These are phyloP conservation scores for Talinum fruticosum DNA, from an alignment of 148 eudicot genomes.

Conservation along the genomic window DNA sequence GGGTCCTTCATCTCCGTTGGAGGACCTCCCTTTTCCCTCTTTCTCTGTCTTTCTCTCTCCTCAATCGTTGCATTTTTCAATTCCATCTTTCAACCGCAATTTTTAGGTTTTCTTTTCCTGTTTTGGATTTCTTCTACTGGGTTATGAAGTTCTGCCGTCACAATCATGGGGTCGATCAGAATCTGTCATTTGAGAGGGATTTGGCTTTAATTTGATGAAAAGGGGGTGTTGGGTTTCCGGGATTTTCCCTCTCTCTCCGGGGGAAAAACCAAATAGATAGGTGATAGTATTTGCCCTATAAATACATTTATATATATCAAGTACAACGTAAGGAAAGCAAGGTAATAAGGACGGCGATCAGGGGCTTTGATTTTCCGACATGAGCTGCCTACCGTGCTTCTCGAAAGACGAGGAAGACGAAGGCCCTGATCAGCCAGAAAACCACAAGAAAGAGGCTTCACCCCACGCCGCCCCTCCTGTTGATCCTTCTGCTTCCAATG, in stretches of 20 bases:
- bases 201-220: constrained; percentile 19
- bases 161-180: constrained; percentile 1
- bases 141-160: not conserved
- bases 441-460: constrained; percentile 9
- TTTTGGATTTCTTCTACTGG: not conserved
- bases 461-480: constrained; percentile 7
- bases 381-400: constrained; percentile 53
- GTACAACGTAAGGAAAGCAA: too few relatives aligned
- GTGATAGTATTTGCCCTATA: too few relatives aligned
- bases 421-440: constrained; percentile 22
- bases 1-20: constrained; percentile 15
- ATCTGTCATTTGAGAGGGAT: constrained; percentile 9
- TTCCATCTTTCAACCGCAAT: not conserved
- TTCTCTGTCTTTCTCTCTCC: constrained; percentile 13
- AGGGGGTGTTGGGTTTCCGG: constrained; percentile 15
- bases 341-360: constrained; percentile 14
- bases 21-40: constrained; percentile 19
- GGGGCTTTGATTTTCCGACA: constrained; percentile 25
- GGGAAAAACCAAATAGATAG: constrained; percentile 3
- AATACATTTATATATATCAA: too few relatives aligned
- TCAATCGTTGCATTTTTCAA: not conserved
- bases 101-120: not conserved
- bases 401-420: constrained; percentile 33
- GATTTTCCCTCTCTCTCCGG: constrained; percentile 9
- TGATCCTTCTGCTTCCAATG: constrained; percentile 20